A percentile compares a stretch with the other conserved stretches of the same genome.
phyloP scores from a whole-genome alignment of 1,139 yeast species.

The Candida freyschussii region DNA sequence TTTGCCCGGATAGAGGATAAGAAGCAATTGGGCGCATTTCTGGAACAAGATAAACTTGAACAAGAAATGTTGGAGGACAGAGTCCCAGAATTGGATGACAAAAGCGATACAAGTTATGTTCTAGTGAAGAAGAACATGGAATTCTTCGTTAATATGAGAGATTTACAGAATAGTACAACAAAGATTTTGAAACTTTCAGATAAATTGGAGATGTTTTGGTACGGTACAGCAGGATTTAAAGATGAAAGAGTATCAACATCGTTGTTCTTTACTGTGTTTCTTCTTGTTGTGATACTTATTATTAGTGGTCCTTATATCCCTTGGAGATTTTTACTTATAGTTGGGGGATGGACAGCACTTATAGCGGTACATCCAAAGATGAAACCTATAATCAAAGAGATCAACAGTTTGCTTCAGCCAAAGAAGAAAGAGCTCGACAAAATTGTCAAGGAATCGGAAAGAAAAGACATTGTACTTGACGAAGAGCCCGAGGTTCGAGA shows the following conservation, averaged over 20 bases:
- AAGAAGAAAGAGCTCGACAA: constrained; percentile 24
- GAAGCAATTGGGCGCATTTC: constrained; percentile 10
- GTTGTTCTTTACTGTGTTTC: constrained; percentile 42
- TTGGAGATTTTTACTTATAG: constrained; percentile 58
- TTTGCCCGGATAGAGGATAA: constrained; percentile 33
- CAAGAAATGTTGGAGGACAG: constrained; percentile 21
- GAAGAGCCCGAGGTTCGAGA: constrained; percentile 55
- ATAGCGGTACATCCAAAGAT: constrained; percentile 53
- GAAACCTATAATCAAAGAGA: constrained; percentile 32
- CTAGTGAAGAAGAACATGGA: constrained; percentile 31
- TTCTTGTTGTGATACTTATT: constrained; percentile 39
- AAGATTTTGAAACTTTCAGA: constrained; percentile 50
- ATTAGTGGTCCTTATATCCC: constrained; percentile 62
- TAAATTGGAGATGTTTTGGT: constrained; percentile 49
- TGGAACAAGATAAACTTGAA: constrained; percentile 19
- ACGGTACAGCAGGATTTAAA: constrained; percentile 65
- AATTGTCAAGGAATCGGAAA: constrained; percentile 34
- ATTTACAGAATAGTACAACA: constrained; percentile 50
- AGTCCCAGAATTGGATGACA: constrained; percentile 20
- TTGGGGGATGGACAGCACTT: constrained; percentile 51
- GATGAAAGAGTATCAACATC: constrained; percentile 66
- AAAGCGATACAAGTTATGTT: constrained; percentile 19
- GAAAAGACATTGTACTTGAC: constrained; percentile 56
- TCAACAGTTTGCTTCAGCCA: constrained; percentile 15
- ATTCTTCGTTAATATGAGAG: constrained; percentile 36